Conservation (phyloP, 441 rosid species). For the Eruca vesicaria region DNA sequence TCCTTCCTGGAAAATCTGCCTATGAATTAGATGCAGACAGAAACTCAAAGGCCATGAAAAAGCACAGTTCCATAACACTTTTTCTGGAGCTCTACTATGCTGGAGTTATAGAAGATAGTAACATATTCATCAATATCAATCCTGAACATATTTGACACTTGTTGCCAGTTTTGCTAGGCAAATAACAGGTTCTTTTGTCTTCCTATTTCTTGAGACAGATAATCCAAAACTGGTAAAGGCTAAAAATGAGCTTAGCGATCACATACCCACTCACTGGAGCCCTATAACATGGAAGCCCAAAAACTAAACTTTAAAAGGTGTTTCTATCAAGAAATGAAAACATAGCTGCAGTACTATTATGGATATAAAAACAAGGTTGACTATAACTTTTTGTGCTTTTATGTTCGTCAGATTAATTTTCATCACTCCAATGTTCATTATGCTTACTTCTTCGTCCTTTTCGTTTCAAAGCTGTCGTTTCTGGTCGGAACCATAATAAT, state of each 20-base stretch:
- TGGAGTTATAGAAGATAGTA: slow-evolving; percentile 83
- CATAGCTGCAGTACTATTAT: neutral
- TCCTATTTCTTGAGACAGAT: slow-evolving; percentile 82
- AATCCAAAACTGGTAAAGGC: slow-evolving; percentile 47
- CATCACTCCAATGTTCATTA: neutral
- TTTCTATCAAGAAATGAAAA: neutral
- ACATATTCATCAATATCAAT: slow-evolving; percentile 64
- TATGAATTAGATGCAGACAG: slow-evolving; percentile 87
- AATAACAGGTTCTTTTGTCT: slow-evolving; percentile 87
- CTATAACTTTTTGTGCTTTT: neutral
- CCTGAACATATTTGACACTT: slow-evolving; percentile 42
- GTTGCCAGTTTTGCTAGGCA: slow-evolving; percentile 98
- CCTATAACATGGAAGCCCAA: neutral
- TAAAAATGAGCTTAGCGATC: neutral
- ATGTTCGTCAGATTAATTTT: neutral
- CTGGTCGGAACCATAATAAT: slow-evolving; percentile 32
- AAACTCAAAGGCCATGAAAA: slow-evolving; percentile 86
- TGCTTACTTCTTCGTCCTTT: slow-evolving; percentile 9
- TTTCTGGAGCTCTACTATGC: slow-evolving; percentile 93
- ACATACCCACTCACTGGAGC: neutral
- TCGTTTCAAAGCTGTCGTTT: slow-evolving; percentile 26
- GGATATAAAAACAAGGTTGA: neutral
- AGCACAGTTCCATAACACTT: slow-evolving; percentile 85
- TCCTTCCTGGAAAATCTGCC: slow-evolving; percentile 88
- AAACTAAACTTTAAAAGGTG: neutral